Percentiles rank a stretch among this genome's conserved stretches.
phyloP scores from a whole-genome alignment of 345 rosid species.

The Syzygium grande region DNA sequence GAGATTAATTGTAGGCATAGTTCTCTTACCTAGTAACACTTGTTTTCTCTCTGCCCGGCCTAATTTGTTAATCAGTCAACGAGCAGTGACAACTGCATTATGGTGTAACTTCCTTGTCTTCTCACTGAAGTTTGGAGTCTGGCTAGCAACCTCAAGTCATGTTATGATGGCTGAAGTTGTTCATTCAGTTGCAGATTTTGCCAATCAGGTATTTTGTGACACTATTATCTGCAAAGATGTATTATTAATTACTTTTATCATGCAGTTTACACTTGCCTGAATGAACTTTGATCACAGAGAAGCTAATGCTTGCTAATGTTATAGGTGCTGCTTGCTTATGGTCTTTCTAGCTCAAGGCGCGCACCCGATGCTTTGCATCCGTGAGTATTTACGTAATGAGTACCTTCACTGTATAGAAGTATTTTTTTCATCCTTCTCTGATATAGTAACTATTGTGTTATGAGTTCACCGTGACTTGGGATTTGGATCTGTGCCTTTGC shows the following conservation, averaged over 20 bases:
- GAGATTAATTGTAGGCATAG: background rate
- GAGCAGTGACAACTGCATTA: conserved; percentile 94
- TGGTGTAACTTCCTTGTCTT: conserved; percentile 98
- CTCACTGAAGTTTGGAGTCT: conserved; percentile 92
- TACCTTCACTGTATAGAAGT: background rate
- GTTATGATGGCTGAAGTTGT: conserved; percentile 94
- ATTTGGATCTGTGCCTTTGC: background rate
- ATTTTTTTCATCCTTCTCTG: background rate
- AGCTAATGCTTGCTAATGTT: conserved; percentile 35
- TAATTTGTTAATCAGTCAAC: conserved; percentile 40
- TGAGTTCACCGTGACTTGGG: background rate
- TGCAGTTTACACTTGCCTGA: background rate
- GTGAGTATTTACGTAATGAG: conserved; percentile 31
- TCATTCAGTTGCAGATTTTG: conserved; percentile 93
- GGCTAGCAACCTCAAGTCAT: conserved; percentile 89
- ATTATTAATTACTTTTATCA: background rate
- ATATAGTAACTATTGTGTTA: background rate
- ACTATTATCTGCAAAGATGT: background rate
- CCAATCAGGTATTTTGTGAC: conserved; percentile 71
- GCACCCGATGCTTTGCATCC: conserved; percentile 99
- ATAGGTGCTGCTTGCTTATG: conserved; percentile 96
- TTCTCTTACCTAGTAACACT: background rate
- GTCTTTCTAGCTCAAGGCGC: conserved; percentile 93
- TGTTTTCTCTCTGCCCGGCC: conserved; percentile 2
- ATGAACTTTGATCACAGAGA: conserved; percentile 14